Conservation (phyloP, 805 yeast species). For the Schizosaccharomyces osmophilus region DNA sequence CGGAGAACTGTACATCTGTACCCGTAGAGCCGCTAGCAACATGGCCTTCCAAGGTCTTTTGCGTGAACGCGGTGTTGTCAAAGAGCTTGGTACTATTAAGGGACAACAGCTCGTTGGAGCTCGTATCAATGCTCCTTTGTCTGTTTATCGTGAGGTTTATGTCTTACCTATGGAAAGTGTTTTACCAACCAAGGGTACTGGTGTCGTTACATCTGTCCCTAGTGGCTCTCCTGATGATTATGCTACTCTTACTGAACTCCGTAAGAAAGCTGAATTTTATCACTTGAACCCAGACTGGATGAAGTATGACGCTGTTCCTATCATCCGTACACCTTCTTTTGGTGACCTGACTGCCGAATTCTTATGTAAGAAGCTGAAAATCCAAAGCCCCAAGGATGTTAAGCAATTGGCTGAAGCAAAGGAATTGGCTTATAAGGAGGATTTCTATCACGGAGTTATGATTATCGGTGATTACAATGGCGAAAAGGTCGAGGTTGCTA, state of each 20-base stretch:
- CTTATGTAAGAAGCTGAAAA: constrained; percentile 65
- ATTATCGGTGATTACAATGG: constrained; percentile 63
- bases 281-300: constrained; percentile 75
- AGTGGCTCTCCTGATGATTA: constrained; percentile 97
- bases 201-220: constrained; percentile 96
- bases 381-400: constrained; percentile 81
- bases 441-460: constrained; percentile 75
- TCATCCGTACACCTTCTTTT: constrained; percentile 58
- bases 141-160: constrained; percentile 43
- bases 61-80: constrained; percentile 60
- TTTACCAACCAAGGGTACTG: constrained; percentile 86
- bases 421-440: constrained; percentile 88
- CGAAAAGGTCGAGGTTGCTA: constrained; percentile 73
- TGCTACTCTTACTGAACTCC: constrained; percentile 62
- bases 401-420: constrained; percentile 75
- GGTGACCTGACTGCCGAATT: constrained; percentile 75
- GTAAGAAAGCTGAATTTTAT: constrained; percentile 76
- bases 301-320: constrained; percentile 40
- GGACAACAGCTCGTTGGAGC: constrained; percentile 72
- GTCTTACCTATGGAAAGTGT: constrained; percentile 96
- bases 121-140: constrained; percentile 61
- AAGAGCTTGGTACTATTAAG: constrained; percentile 29
- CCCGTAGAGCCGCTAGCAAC: constrained; percentile 89
- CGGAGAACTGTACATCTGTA: constrained; percentile 53
- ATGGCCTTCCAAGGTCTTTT: constrained; percentile 88